A percentile compares a stretch with the other conserved stretches of the same genome.
phyloP scores from a whole-genome alignment of 2,329 filamentous ascomycete genomes.

The Blumeriella jaapii region DNA sequence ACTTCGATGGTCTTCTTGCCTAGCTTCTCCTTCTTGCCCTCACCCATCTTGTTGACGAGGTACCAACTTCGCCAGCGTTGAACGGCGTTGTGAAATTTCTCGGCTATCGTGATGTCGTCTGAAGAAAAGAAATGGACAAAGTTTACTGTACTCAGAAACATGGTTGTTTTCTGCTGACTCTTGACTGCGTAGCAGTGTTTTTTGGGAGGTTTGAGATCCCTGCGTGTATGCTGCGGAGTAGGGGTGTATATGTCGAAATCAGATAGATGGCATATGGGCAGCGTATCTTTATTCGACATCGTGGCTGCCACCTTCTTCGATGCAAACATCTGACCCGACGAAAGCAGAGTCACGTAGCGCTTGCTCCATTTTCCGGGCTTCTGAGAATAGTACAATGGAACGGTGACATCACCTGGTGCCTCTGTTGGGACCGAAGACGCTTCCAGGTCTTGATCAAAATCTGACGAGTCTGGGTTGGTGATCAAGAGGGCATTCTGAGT shows the following conservation, averaged over 20 bases:
- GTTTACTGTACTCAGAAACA: conserved; percentile 73
- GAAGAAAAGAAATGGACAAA: conserved; percentile 89
- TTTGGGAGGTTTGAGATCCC: conserved; percentile 72
- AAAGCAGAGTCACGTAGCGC: conserved; percentile 61
- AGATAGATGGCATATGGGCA: conserved; percentile 70
- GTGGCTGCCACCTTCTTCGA: conserved; percentile 59
- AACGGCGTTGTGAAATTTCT: conserved; percentile 57
- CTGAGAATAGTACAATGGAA: conserved; percentile 71
- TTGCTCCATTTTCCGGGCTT: conserved; percentile 82
- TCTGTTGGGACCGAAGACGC: conserved; percentile 50
- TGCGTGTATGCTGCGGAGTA: conserved; percentile 53
- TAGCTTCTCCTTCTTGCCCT: conserved; percentile 25
- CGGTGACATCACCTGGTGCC: conserved; percentile 52
- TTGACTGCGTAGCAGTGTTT: conserved; percentile 80
- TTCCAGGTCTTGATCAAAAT: conserved; percentile 51
- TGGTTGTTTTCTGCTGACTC: conserved; percentile 76
- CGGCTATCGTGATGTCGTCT: conserved; percentile 55
- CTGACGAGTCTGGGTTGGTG: conserved; percentile 42
- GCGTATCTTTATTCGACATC: conserved; percentile 50
- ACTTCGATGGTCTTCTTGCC: conserved; percentile 16
- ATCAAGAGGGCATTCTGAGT: conserved; percentile 64
- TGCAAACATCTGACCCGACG: conserved; percentile 59
- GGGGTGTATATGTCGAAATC: conserved; percentile 89
- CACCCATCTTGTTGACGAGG: conserved; percentile 56
- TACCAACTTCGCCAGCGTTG: conserved; percentile 91